Evolutionary conservation across 129 eudicot genomes (phyloP).

Genomic region (Dittrichia graveolens): DNA sequence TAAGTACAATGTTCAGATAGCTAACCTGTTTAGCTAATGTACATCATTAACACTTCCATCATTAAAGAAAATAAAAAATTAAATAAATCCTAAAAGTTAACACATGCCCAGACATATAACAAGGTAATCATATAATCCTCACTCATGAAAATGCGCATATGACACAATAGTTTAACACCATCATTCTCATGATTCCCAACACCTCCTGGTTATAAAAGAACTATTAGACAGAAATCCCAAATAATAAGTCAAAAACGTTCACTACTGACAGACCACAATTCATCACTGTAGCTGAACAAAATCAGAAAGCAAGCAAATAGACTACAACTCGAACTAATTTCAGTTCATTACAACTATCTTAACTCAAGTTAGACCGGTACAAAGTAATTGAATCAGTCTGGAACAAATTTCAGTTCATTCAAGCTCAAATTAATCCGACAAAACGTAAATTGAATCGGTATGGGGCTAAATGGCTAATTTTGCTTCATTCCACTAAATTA

Average conservation of each 20-base stretch:
- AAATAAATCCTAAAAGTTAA: not conserved
- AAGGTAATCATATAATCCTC: slow-evolving; percentile 20
- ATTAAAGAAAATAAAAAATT: not conserved
- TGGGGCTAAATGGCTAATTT: slow-evolving; percentile 9
- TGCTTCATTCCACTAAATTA: not conserved
- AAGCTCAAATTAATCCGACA: slow-evolving; percentile 2
- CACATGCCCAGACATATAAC: slow-evolving; percentile 5
- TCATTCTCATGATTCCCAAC: slow-evolving; percentile 9
- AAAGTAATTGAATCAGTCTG: not conserved
- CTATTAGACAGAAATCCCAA: not conserved
- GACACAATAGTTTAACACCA: not conserved
- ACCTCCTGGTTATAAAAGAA: not conserved
- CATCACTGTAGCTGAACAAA: slow-evolving; percentile 21
- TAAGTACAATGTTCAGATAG: slow-evolving; percentile 16
- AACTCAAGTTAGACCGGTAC: not conserved
- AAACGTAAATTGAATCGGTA: not conserved
- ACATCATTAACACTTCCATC: not conserved
- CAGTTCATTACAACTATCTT: not conserved
- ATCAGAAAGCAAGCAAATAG: not conserved
- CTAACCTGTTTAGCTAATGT: not conserved
- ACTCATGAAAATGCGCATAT: not conserved
- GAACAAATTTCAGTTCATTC: not conserved
- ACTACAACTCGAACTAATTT: slow-evolving; percentile 19
- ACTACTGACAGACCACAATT: slow-evolving; percentile 7
- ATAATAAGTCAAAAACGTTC: not conserved